These are phyloP conservation scores for Gaultheria prostrata DNA, from an alignment of 148 eudicot species.

Conservation along the genomic window DNA sequence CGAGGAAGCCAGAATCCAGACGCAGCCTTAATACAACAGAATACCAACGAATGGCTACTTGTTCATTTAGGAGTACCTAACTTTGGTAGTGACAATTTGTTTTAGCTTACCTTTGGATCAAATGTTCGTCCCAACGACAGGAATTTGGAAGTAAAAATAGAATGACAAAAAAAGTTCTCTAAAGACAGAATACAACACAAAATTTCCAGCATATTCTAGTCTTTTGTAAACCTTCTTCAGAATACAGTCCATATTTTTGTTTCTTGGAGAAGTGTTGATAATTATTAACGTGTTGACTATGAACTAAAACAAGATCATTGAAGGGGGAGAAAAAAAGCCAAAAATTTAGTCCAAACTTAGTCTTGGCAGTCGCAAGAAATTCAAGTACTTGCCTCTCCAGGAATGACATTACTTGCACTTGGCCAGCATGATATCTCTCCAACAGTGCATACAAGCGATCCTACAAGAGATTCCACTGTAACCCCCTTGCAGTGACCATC, in stretches of 20 bases:
- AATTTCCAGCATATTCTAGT: too few relatives aligned
- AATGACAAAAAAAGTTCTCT: too few relatives aligned
- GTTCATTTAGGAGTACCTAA: neutral
- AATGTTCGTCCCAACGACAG: too few relatives aligned
- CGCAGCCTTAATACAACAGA: neutral
- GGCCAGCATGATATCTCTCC: constrained; percentile 98
- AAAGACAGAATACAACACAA: too few relatives aligned
- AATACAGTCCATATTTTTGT: too few relatives aligned
- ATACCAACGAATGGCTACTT: neutral
- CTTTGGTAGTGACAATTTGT: neutral
- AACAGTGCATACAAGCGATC: constrained; percentile 97
- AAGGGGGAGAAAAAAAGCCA: too few relatives aligned
- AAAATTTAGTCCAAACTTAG: neutral
- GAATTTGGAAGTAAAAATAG: too few relatives aligned
- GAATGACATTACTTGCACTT: constrained; percentile 98
- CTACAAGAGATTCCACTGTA: constrained; percentile 55
- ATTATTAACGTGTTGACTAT: too few relatives aligned
- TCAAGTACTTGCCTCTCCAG: constrained; percentile 76
- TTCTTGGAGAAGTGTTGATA: too few relatives aligned
- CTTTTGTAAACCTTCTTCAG: too few relatives aligned
- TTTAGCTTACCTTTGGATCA: neutral
- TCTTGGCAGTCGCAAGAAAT: neutral
- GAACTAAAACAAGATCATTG: too few relatives aligned
- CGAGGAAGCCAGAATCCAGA: neutral
- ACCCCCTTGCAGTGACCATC: constrained; percentile 62